Conservation (phyloP, 176 grass and related monocot species). For the Calamus simplicifolius region DNA sequence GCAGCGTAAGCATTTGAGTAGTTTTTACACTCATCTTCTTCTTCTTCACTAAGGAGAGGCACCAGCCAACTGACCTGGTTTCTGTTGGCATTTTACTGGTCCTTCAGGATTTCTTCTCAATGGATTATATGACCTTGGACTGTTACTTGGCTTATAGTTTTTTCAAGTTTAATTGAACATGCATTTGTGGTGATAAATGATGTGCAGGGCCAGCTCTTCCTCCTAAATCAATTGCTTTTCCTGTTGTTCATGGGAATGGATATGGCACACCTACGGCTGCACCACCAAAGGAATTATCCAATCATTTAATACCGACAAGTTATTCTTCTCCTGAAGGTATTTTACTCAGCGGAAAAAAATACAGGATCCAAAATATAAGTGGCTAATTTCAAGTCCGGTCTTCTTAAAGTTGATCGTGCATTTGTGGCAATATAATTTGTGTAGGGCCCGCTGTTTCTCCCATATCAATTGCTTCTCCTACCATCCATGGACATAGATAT, state of each 20-base stretch:
- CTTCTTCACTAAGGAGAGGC: conserved; percentile 10
- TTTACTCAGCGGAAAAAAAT: too few species aligned
- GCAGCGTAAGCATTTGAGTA: conserved; percentile 19
- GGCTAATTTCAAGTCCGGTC: too few species aligned
- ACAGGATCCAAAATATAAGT: too few species aligned
- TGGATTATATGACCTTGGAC: too few species aligned
- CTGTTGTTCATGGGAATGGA: conserved; percentile 17
- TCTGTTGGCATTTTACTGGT: conserved; percentile 21
- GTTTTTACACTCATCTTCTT: conserved; percentile 15
- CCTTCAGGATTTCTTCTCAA: background rate
- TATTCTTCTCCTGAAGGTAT: too few species aligned
- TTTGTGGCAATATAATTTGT: too few species aligned
- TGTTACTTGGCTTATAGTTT: too few species aligned
- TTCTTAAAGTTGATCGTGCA: too few species aligned
- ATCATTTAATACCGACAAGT: background rate
- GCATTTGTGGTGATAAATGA: background rate
- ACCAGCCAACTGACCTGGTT: conserved; percentile 12
- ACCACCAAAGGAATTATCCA: conserved; percentile 11
- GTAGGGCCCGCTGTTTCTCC: too few species aligned
- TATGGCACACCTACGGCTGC: conserved; percentile 20
- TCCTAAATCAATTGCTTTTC: conserved; percentile 9
- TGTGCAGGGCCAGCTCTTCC: background rate
- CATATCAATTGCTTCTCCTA: background rate
- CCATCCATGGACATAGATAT: too few species aligned
- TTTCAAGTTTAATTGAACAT: too few species aligned